Base-by-base conservation (phyloP, 2,329 filamentous ascomycete species). In the Sporothrix globosa region DNA sequence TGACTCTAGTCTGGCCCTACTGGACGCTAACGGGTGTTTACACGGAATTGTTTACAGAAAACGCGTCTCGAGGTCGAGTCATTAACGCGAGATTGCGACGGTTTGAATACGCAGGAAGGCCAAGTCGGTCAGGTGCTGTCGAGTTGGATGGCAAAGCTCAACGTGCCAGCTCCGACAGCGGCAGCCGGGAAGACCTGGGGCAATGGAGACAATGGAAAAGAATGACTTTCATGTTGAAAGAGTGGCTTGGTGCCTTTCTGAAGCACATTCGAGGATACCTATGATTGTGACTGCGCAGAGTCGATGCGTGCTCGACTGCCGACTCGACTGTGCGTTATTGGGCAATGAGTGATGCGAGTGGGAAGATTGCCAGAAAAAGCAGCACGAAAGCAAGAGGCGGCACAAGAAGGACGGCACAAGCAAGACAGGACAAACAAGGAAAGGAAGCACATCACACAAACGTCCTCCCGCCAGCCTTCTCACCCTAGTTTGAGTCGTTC, bases 401-500 rank as follows among this genome's bases (percentile, higher is more conserved):
- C 30, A 21, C 19, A 10, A 53, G 4, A 2, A 7, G 6, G 30
- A 34, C 30, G 30, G 30, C 34, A 21, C 19, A 21, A 53, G 3
- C 7, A 53, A 21, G 50, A 53, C 9, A 53, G 10, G 50, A 5
- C 21, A 24, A 53, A 53, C 21, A 48, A 10, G 34, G 9, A 48
- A 27, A 56, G 53, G 11, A 56, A 34, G 13, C 34, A 34, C 34
- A 34, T 34, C 34, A 9, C 34, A 6, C 34, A 34, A 4, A 34
- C 34, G 34, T 34, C 34, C 34, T 34, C 34, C 34, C 34, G 34
- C 30, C 34, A 34, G 34, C 34, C 4, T 4, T 34, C 24, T 54
- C 24, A 24, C 30, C 17, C n/a, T 9, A 4, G 21, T 27, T 41
- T 30, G 19, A 24, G 53, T 48, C 61, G 69, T 71, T 71, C 67